Base-by-base conservation (phyloP, 768 basidiomycete species). In the Pluteus cervinus region DNA sequence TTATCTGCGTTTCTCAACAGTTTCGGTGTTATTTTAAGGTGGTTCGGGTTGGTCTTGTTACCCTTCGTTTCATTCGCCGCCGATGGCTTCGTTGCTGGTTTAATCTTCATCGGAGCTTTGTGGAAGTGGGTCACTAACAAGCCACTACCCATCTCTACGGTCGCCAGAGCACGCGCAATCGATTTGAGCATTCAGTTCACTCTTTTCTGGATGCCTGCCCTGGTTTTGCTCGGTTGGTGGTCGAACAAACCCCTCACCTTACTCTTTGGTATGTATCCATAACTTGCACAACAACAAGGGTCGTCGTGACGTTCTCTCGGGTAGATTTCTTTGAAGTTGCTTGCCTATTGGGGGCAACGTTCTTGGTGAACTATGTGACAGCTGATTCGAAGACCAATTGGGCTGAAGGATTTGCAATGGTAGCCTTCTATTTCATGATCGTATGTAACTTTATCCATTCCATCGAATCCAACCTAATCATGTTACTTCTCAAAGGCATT, bases 321-420 rank as follows among this genome's bases (percentile, higher is more conserved):
- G 6, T 42, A 84, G 83, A 86, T 56, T 58, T 79, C 36, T 83
- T 79, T 46, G 81, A 86, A 51, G 71, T 86, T 3, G 73, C 77
- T 0, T 45, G 79, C 15, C 58, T 86, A 23, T 53, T 87, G 3
- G 81, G 75, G 1, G 67, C 81, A 2, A 80, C 77, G 50, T 85
- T 86, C 62, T 59, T 86, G 33, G 84, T 86, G 36, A 87, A 87
- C 57, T 85, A 82, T 50, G 79, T 86, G 36, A 85, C 83, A 9
- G 79, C 81, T 1, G 84, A 86, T 51, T 63, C 75, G 10, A 85
- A 86, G 57, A 86, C 85, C 3, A 86, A 86, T 49, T 86, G 83
- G 81, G 75, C 71, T 1, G 83, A 86, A 59, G 81, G 85, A 11
- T 64, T 68, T 29, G 69, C 76, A 14, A 71, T 86, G 69, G 62